These are phyloP conservation scores for Ceratocystiopsis brevicomis DNA, from an alignment of 2,329 filamentous ascomycete genomes.

Conservation along the genomic window DNA sequence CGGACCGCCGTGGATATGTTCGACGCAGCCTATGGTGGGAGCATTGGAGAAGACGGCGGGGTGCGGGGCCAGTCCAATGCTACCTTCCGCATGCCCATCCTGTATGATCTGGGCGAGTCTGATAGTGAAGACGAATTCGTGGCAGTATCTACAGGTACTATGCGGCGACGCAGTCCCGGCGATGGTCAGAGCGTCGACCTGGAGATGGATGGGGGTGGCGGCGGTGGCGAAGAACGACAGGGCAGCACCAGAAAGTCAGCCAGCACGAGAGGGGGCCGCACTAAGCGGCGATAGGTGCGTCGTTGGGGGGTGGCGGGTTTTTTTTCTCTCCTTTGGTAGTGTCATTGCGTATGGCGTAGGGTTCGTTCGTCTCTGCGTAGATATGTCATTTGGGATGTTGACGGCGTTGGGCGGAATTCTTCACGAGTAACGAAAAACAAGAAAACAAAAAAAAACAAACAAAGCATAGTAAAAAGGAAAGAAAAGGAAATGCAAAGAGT, in stretches of 20 bases:
- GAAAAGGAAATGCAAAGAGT: too few relatives aligned
- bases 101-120: constrained; percentile 83
- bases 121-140: constrained; percentile 86
- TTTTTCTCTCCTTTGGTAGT: background rate
- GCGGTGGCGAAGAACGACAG: constrained; percentile 14
- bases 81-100: constrained; percentile 71
- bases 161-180: constrained; percentile 68
- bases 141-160: constrained; percentile 55
- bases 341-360: too few relatives aligned
- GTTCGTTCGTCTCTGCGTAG: too few relatives aligned
- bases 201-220: constrained; percentile 35
- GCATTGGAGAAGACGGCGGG: background rate
- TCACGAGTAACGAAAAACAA: too few relatives aligned
- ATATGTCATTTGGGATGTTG: too few relatives aligned
- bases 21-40: constrained; percentile 14
- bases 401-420: too few relatives aligned
- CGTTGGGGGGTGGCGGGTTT: background rate
- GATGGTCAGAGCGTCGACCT: constrained; percentile 36
- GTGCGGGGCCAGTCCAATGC: background rate
- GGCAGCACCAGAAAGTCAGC: constrained; percentile 20
- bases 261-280: constrained; percentile 19
- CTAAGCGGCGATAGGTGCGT: constrained; percentile 12
- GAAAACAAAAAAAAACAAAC: too few relatives aligned
- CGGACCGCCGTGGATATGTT: constrained; percentile 37
- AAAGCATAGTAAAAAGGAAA: too few relatives aligned